A percentile compares a stretch with the other conserved stretches of the same genome.
These are phyloP conservation scores for Backusella luteola DNA, from an alignment of 192 early-diverging fungal species.

Conservation along the genomic window DNA sequence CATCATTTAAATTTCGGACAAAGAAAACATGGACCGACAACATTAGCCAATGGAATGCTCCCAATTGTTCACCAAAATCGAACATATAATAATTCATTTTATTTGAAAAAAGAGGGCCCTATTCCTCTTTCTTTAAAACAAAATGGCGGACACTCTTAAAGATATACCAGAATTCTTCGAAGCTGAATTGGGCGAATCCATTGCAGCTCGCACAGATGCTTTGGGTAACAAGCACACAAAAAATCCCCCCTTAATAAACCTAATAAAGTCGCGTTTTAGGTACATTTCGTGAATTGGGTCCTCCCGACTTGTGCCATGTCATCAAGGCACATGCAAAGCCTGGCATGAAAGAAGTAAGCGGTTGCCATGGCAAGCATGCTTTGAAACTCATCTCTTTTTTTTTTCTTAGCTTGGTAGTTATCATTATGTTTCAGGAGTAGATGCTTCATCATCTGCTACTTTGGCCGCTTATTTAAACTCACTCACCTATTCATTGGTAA, in stretches of 20 bases:
- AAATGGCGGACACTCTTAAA: slow-evolving; percentile 58
- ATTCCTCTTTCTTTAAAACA: not conserved
- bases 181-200: slow-evolving; percentile 84
- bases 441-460: slow-evolving; percentile 92
- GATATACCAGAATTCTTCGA: slow-evolving; percentile 98
- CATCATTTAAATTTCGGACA: not conserved
- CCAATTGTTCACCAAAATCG: not conserved
- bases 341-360: slow-evolving; percentile 68
- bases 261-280: slow-evolving; percentile 40
- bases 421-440: slow-evolving; percentile 76
- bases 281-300: slow-evolving; percentile 89
- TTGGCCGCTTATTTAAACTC: slow-evolving; percentile 98
- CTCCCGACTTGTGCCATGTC: slow-evolving; percentile 97
- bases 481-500: slow-evolving; percentile 85
- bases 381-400: too few relatives aligned
- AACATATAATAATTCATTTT: not conserved
- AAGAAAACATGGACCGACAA: not conserved
- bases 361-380: too few relatives aligned
- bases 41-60: not conserved
- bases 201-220: slow-evolving; percentile 83
- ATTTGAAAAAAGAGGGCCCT: too few relatives aligned
- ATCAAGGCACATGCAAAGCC: slow-evolving; percentile 88
- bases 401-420: slow-evolving; percentile 77
- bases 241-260: not conserved
- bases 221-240: slow-evolving; percentile 62